Percentiles rank a stretch among this genome's conserved stretches.
Evolutionary conservation across 23 red algal species (phyloP).

Genomic region (Gracilaria gracilis): DNA sequence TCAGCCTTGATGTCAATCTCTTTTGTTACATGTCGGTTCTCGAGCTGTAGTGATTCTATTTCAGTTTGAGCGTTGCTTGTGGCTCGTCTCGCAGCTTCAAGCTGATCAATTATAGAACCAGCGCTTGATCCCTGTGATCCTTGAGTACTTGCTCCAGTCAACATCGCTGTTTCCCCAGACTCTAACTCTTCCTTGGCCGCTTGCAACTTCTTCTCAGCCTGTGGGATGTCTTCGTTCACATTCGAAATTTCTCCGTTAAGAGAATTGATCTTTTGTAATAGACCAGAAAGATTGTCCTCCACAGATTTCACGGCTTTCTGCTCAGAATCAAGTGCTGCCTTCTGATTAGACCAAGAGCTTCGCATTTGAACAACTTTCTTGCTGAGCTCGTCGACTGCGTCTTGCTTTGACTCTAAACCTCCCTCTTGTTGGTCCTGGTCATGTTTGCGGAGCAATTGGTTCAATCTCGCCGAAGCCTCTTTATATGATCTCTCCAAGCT

Average conservation of each 20-base stretch:
- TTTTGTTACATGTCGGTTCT: slow-evolving; percentile 39
- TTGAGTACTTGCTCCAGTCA: slow-evolving; percentile 74
- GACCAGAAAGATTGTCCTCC: slow-evolving; percentile 11
- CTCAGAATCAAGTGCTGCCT: slow-evolving; percentile 66
- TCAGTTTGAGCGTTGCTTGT: slow-evolving; percentile 60
- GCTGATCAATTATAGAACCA: slow-evolving; percentile 75
- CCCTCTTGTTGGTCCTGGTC: slow-evolving; percentile 18
- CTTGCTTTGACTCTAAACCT: slow-evolving; percentile 29
- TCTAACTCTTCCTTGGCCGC: slow-evolving; percentile 38
- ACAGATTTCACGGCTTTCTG: slow-evolving; percentile 39
- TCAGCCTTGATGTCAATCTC: slow-evolving; percentile 51
- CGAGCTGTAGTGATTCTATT: slow-evolving; percentile 62
- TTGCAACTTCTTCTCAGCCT: slow-evolving; percentile 37
- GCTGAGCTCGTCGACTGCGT: slow-evolving; percentile 42
- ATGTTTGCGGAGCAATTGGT: slow-evolving; percentile 12
- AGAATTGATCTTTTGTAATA: not conserved
- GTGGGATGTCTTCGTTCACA: slow-evolving; percentile 10
- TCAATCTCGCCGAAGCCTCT: slow-evolving; percentile 10
- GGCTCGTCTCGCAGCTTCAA: slow-evolving; percentile 67
- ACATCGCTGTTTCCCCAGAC: slow-evolving; percentile 64
- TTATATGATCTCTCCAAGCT: not conserved
- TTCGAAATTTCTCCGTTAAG: not conserved
- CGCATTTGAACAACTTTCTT: slow-evolving; percentile 62
- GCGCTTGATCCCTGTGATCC: slow-evolving; percentile 52
- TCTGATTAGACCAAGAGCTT: slow-evolving; percentile 69